A percentile compares a stretch with the other conserved stretches of the same genome.
These are phyloP conservation scores for Cicer cuneatum DNA, from an alignment of 306 rosid genomes.

Conservation along the genomic window DNA sequence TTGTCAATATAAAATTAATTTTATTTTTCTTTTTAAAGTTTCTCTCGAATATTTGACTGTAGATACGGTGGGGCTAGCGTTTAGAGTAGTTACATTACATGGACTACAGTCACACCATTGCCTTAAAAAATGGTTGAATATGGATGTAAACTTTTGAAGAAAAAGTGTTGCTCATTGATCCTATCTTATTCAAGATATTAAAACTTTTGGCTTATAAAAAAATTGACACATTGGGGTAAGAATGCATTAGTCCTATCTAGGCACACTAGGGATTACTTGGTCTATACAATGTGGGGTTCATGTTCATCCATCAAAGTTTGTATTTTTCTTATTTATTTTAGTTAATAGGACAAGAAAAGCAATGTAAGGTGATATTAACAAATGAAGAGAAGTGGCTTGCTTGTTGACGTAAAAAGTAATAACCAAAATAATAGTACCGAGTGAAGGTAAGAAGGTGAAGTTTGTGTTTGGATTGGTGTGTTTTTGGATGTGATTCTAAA, in stretches of 20 bases:
- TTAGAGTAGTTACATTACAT: too few species aligned
- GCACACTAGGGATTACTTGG: not conserved
- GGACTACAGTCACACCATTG: too few species aligned
- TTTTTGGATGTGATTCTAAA: too few species aligned
- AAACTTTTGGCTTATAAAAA: too few species aligned
- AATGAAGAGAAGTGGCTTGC: not conserved
- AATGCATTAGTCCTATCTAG: not conserved
- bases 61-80: too few species aligned
- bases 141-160: too few species aligned
- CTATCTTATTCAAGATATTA: too few species aligned
- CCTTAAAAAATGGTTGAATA: too few species aligned
- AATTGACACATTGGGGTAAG: not conserved
- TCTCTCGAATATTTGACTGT: too few species aligned
- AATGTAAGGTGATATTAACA: not conserved
- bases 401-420: not conserved
- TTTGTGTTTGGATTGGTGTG: not conserved
- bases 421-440: not conserved
- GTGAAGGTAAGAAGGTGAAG: not conserved
- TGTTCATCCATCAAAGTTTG: constrained; percentile 7
- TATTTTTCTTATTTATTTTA: constrained; percentile 1
- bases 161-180: too few species aligned
- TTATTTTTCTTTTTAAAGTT: too few species aligned
- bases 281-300: not conserved
- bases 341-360: constrained; percentile 1
- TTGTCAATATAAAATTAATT: too few species aligned